phyloP scores from a whole-genome alignment of 441 rosid genomes.

The Eruca vesicaria region DNA sequence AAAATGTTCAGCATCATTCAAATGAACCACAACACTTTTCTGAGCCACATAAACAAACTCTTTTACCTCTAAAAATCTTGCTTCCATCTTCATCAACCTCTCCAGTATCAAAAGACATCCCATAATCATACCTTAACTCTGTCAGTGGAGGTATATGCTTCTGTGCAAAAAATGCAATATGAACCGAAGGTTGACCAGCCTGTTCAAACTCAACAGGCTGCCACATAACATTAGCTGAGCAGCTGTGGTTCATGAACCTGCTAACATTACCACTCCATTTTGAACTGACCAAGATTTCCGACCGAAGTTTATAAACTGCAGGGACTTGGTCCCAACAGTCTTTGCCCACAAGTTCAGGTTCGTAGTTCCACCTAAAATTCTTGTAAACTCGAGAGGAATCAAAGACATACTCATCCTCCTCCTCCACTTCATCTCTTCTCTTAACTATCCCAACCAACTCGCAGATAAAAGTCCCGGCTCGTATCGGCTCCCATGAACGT shows the following conservation, averaged over 20 bases:
- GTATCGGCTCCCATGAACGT: conserved; percentile 40
- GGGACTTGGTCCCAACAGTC: background rate
- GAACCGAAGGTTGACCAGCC: background rate
- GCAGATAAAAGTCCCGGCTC: conserved; percentile 34
- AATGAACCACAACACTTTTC: background rate
- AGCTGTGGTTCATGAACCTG: conserved; percentile 53
- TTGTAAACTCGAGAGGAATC: background rate
- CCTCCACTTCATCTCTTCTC: background rate
- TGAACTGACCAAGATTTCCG: conserved; percentile 17
- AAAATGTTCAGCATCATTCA: background rate
- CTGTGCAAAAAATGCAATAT: conserved; percentile 38
- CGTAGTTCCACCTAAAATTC: background rate
- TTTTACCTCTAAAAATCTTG: background rate
- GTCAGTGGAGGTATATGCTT: conserved; percentile 45
- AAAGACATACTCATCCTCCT: background rate
- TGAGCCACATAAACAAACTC: background rate
- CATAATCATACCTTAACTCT: conserved; percentile 50
- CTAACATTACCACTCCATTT: conserved; percentile 45
- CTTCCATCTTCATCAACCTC: background rate
- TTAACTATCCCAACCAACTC: background rate
- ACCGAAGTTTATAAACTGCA: background rate
- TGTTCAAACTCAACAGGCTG: conserved; percentile 36
- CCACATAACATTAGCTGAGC: conserved; percentile 49
- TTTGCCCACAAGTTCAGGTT: background rate
- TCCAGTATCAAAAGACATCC: background rate